Evolutionary conservation across 129 eudicot species (phyloP), one percentile per base, ranked within the genome.

Genomic region (Pittosporum tobira): DNA sequence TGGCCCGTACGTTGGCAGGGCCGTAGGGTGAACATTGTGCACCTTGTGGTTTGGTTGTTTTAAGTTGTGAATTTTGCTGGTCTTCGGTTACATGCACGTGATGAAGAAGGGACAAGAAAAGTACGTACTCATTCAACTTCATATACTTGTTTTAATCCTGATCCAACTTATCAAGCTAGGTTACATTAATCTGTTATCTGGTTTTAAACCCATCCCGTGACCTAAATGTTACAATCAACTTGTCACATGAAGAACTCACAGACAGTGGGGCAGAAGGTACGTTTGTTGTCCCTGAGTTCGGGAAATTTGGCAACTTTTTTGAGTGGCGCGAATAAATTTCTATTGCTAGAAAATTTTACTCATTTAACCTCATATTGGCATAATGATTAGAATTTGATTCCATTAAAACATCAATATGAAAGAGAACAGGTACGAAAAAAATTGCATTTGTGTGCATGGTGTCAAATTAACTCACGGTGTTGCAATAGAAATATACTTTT

Each of bases 181-280:
- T n/a, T n/a, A 26, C 15, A 24, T 51, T 11, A 19, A 51, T 51
- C 5, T 34, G 29, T 26, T 31, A 11, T 51, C 37, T 26, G 8
- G 36, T 51, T 26, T 24, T 51, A 51, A 51, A 51, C 37, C 6
- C 18, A 27, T 51, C 57, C 57, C 57, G 57, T 51, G 37, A 51
- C 57, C 57, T 51, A 51, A 51, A 51, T 23, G 21, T 19, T 24
- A 26, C 57, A 27, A 51, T 51, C 57, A 51, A 5, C 37, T 51
- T 51, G 57, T 51, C 57, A 26, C 57, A 51, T n/a, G n/a, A n/a
- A n/a, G n/a, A n/a, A 51, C 36, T 51, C 22, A 28, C 38, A 51
- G 26, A 51, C 57, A 26, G 57, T 11, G 16, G 20, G 57, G 37
- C 6, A 51, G n/a, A 14, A 34, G n/a, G 40, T 8, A 34, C 40